Evolutionary conservation across 2,329 filamentous ascomycete genomes (phyloP).

Genomic region (Epichloe sylvatica): DNA sequence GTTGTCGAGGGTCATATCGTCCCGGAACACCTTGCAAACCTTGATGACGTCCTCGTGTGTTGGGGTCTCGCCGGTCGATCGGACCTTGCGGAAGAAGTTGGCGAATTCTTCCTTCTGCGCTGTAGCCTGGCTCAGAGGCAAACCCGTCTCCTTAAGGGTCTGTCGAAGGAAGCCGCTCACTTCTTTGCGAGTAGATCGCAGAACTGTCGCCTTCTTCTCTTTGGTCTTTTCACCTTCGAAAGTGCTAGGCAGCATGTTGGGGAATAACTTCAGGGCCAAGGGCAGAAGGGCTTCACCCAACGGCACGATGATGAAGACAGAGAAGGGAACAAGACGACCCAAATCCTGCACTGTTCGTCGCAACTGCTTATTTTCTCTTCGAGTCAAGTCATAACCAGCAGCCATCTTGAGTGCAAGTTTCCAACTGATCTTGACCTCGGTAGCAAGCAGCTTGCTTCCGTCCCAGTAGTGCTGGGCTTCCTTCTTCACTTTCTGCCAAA

Average conservation of each 20-base stretch:
- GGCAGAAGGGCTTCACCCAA: slow-evolving; percentile 90
- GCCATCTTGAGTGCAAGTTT: slow-evolving; percentile 93
- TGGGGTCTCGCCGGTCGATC: slow-evolving; percentile 79
- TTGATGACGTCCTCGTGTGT: slow-evolving; percentile 89
- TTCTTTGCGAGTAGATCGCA: slow-evolving; percentile 81
- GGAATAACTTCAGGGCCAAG: slow-evolving; percentile 85
- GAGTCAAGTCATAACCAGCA: slow-evolving; percentile 87
- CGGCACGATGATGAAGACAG: slow-evolving; percentile 90
- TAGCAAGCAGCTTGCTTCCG: slow-evolving; percentile 84
- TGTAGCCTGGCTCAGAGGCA: slow-evolving; percentile 71
- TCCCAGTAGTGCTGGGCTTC: slow-evolving; percentile 95
- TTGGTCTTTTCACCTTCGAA: slow-evolving; percentile 87
- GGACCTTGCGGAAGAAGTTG: slow-evolving; percentile 93
- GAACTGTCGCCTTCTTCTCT: slow-evolving; percentile 69
- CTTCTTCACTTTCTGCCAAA: slow-evolving; percentile 90
- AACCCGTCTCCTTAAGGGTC: slow-evolving; percentile 82
- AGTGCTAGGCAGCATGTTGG: slow-evolving; percentile 92
- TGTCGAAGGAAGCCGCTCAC: slow-evolving; percentile 81
- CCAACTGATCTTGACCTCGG: slow-evolving; percentile 86
- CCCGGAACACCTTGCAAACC: slow-evolving; percentile 97
- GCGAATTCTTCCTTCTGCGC: slow-evolving; percentile 88
- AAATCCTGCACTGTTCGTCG: slow-evolving; percentile 89
- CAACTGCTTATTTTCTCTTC: slow-evolving; percentile 84
- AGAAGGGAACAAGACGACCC: slow-evolving; percentile 84
- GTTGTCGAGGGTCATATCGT: slow-evolving; percentile 94